Conservation (phyloP, 1,284 basidiomycete species). For the Trichosporon sp. region DNA sequence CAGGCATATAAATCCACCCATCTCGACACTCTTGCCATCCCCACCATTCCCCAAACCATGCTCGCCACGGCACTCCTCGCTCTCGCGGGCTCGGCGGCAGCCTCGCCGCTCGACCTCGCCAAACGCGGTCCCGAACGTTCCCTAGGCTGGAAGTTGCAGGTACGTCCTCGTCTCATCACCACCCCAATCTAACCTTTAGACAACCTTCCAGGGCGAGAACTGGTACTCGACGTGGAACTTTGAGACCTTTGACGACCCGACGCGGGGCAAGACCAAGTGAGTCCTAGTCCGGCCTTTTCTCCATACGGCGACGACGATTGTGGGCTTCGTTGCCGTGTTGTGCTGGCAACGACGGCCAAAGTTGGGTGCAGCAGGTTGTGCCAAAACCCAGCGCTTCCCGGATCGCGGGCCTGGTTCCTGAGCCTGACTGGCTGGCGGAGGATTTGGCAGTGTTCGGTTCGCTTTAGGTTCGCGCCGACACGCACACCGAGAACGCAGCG, state of each 20-base stretch:
- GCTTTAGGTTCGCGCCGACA: not conserved
- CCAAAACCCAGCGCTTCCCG: not conserved
- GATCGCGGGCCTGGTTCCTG: not conserved
- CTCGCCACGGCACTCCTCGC: not conserved
- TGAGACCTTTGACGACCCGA: conserved; percentile 25
- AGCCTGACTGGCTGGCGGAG: no score
- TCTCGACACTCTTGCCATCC: no score
- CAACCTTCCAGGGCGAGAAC: conserved; percentile 21
- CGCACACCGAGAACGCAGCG: not conserved
- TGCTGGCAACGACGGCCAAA: not conserved
- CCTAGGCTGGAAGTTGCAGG: conserved; percentile 13
- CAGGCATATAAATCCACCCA: no score
- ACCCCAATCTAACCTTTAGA: not conserved
- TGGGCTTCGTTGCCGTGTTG: not conserved
- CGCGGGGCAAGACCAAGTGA: conserved; percentile 25
- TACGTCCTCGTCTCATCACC: not conserved
- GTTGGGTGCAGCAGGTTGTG: not conserved
- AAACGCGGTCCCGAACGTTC: not conserved
- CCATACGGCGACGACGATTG: no score
- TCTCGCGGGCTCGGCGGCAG: not conserved
- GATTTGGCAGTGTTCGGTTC: no score
- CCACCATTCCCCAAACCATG: not conserved
- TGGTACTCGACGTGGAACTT: conserved; percentile 23
- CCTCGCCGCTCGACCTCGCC: not conserved
- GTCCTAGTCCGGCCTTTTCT: not conserved